Evolutionary conservation across 306 rosid genomes (phyloP).

Genomic region (Lupinus albus): DNA sequence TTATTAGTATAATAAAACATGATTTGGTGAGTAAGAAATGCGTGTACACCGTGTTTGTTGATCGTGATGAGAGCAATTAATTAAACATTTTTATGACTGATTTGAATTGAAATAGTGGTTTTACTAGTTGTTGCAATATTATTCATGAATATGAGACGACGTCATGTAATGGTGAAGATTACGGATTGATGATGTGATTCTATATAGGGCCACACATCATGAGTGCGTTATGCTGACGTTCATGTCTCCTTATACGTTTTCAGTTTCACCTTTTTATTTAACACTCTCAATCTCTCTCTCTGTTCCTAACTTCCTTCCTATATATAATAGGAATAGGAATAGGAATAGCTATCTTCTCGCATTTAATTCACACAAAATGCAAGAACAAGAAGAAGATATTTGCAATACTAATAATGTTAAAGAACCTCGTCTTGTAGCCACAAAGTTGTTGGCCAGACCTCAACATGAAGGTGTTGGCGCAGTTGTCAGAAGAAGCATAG

Average conservation of each 20-base stretch:
- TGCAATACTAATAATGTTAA: constrained; percentile 22
- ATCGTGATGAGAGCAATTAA: no score
- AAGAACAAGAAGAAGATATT: constrained; percentile 46
- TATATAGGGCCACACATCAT: constrained; percentile 50
- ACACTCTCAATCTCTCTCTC: constrained; percentile 8
- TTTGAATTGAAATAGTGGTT: constrained; percentile 20
- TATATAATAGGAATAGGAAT: no score
- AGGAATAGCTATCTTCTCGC: no score
- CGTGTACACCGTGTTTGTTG: no score
- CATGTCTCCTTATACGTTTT: no score
- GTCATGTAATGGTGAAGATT: constrained; percentile 36
- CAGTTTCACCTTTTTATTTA: constrained; percentile 53
- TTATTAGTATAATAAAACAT: no score
- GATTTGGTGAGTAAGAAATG: no score
- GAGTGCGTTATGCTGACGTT: constrained; percentile 68
- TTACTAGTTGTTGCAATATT: constrained; percentile 10
- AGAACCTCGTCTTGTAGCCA: constrained; percentile 68
- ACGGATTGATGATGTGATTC: background rate
- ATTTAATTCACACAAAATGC: no score
- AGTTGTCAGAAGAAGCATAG: constrained; percentile 95
- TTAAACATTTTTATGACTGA: no score
- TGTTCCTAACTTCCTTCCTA: no score
- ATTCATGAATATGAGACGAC: constrained; percentile 27
- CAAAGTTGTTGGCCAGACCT: constrained; percentile 87
- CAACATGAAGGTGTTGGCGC: constrained; percentile 95